Conservation (phyloP, 345 rosid genomes). For the Hypericum androsaemum region DNA sequence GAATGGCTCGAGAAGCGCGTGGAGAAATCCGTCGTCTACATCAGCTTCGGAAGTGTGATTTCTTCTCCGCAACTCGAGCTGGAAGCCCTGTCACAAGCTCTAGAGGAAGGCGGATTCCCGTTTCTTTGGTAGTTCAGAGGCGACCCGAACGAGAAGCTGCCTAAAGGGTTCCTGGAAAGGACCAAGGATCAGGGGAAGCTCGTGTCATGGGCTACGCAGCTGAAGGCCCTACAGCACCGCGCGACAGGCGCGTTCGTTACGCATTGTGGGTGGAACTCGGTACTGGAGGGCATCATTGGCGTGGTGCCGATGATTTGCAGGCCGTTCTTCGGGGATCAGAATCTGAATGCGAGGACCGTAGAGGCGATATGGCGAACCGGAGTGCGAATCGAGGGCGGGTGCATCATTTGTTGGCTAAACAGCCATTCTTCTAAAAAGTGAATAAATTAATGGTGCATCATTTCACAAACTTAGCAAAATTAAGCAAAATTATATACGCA, state of each 20-base stretch:
- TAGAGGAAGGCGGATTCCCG: constrained; percentile 34
- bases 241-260: constrained; percentile 49
- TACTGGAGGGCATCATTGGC: constrained; percentile 50
- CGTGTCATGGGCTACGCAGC: constrained; percentile 59
- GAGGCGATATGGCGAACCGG: constrained; percentile 52
- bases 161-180: constrained; percentile 34
- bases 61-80: too few species aligned
- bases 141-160: constrained; percentile 16
- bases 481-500: too few species aligned
- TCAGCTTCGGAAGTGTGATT: too few species aligned
- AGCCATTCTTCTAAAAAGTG: too few species aligned
- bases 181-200: constrained; percentile 29
- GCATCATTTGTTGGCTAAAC: constrained; percentile 11
- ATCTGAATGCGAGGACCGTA: constrained; percentile 36
- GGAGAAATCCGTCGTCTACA: too few species aligned
- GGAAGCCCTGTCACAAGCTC: constrained; percentile 40
- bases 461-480: too few species aligned
- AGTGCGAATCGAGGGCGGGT: constrained; percentile 34
- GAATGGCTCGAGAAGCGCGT: too few species aligned
- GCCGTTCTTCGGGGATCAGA: constrained; percentile 55
- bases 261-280: constrained; percentile 67
- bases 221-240: constrained; percentile 29
- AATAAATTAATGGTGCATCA: too few species aligned
- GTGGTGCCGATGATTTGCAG: constrained; percentile 78
- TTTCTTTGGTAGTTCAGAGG: constrained; percentile 58